Percentiles rank a stretch among this genome's conserved stretches.
Conservation (phyloP, 148 eudicot species). For the Vaccinium darrowii region DNA sequence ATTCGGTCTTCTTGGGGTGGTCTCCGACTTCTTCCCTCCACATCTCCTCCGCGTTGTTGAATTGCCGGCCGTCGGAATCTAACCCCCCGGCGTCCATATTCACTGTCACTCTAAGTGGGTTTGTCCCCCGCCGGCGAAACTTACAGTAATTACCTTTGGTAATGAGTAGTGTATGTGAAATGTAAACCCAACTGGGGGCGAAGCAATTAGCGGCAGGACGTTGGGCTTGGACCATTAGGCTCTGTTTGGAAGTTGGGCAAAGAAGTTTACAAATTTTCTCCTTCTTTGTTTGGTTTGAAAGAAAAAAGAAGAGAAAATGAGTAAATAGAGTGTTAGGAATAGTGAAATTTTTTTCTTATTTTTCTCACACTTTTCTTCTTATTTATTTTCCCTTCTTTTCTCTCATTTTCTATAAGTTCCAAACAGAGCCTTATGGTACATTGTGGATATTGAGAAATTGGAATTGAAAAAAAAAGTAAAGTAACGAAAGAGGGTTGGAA, state of each 20-base stretch:
- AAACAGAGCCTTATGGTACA: neutral
- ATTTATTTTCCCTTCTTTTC: too few species aligned
- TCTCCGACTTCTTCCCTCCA: conserved; percentile 86
- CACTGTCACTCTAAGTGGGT: neutral
- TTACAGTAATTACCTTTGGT: neutral
- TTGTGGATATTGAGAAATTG: neutral
- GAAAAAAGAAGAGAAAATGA: too few species aligned
- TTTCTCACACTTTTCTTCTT: too few species aligned
- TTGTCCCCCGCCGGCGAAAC: neutral
- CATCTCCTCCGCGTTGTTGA: conserved; percentile 80
- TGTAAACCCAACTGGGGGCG: neutral
- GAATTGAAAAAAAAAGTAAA: neutral
- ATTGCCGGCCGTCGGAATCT: conserved; percentile 72
- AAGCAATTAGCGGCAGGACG: neutral
- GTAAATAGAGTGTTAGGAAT: too few species aligned
- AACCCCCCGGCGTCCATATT: conserved; percentile 65
- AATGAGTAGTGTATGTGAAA: neutral
- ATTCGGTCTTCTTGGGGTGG: conserved; percentile 50
- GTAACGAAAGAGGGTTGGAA: too few species aligned
- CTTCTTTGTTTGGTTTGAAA: too few species aligned
- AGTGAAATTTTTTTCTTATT: too few species aligned
- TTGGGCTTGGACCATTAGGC: neutral
- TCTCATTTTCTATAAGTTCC: too few species aligned
- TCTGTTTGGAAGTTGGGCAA: too few species aligned
- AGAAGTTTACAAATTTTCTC: too few species aligned